Conservation (phyloP, 208 protist species). For the Acanthamoeba healyi region DNA sequence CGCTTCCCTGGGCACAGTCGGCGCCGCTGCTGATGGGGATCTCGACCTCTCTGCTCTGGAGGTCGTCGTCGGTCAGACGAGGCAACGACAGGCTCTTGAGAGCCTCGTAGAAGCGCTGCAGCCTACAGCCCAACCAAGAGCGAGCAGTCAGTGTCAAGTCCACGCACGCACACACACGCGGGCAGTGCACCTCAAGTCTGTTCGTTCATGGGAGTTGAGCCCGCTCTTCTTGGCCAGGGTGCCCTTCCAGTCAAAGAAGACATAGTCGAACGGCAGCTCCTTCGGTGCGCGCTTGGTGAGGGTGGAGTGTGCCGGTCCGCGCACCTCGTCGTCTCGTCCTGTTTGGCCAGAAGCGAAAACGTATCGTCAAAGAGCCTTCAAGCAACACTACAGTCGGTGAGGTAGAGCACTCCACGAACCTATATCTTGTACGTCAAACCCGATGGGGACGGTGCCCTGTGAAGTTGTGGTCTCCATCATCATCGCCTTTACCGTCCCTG, state of each 20-base stretch:
- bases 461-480: background rate
- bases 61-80: background rate
- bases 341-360: background rate
- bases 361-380: no score
- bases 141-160: background rate
- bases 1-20: no score
- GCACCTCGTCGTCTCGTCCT: background rate
- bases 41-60: background rate
- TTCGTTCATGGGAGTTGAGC: background rate
- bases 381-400: background rate
- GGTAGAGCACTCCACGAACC: background rate
- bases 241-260: slow-evolving; percentile 69
- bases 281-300: background rate
- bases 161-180: background rate
- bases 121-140: background rate
- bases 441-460: background rate
- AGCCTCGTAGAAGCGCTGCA: slow-evolving; percentile 42
- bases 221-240: slow-evolving; percentile 72
- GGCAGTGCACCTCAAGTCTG: background rate
- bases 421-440: background rate
- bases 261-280: background rate
- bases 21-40: background rate
- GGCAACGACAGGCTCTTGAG: slow-evolving; percentile 31
- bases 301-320: background rate
- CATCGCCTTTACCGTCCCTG: no score